Percentiles rank a stretch among this genome's conserved stretches.
These are phyloP conservation scores for Adenanthera pavonina DNA, from an alignment of 306 rosid species.

Conservation along the genomic window DNA sequence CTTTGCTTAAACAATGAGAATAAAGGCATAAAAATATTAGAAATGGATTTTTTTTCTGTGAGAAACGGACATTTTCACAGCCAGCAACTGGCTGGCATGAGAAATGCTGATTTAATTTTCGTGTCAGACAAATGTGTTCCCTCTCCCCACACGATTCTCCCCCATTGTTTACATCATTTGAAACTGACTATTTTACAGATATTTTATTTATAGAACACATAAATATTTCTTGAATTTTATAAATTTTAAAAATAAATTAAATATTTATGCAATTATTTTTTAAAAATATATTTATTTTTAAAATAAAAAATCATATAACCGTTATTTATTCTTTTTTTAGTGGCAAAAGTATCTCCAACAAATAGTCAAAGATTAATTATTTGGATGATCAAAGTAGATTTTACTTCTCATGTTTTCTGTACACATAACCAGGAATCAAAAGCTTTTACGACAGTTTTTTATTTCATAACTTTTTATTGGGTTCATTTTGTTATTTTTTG, in stretches of 20 bases:
- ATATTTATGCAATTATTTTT: too few species aligned
- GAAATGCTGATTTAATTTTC: neutral
- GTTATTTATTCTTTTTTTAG: too few species aligned
- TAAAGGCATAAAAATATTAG: neutral
- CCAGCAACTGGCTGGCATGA: neutral
- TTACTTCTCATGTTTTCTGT: too few species aligned
- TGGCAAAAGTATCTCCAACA: too few species aligned
- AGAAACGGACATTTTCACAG: neutral
- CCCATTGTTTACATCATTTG: neutral
- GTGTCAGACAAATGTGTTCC: neutral
- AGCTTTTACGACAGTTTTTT: too few species aligned
- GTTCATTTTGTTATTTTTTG: too few species aligned
- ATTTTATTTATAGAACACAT: neutral
- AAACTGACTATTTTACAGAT: neutral
- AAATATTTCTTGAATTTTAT: neutral
- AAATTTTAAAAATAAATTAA: neutral
- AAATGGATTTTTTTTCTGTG: neutral
- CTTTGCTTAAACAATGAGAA: neutral
- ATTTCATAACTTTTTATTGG: too few species aligned
- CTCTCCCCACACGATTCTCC: neutral
- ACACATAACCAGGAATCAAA: too few species aligned
- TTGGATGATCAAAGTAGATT: too few species aligned
- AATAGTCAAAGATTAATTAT: too few species aligned
- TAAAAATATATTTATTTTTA: neutral
- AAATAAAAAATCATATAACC: neutral